These are phyloP conservation scores for Pythium sukuiense DNA, from an alignment of 352 stramenopile species.

Conservation along the genomic window DNA sequence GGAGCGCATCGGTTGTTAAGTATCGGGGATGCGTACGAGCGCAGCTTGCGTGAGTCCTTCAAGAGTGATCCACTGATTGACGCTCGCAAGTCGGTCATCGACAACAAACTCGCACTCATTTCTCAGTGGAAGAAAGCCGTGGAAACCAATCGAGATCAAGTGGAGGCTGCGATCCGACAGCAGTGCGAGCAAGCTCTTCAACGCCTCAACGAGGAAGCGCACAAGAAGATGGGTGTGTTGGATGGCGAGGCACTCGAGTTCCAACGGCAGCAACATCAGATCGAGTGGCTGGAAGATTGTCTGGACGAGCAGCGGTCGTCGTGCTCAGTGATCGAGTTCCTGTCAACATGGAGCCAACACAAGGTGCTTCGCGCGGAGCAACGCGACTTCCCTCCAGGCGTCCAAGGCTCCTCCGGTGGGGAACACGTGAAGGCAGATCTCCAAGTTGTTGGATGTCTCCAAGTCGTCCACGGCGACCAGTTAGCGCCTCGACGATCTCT, in stretches of 20 bases:
- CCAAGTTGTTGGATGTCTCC: slow-evolving; percentile 54
- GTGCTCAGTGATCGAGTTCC: slow-evolving; percentile 54
- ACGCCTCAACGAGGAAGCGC: slow-evolving; percentile 42
- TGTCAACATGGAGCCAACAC: slow-evolving; percentile 67
- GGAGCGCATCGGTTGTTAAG: slow-evolving; percentile 63
- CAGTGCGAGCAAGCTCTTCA: slow-evolving; percentile 51
- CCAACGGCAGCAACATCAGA: slow-evolving; percentile 61
- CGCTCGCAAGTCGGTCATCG: slow-evolving; percentile 63
- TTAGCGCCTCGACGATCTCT: slow-evolving; percentile 17
- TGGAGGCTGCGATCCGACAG: slow-evolving; percentile 48
- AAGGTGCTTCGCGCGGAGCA: slow-evolving; percentile 64
- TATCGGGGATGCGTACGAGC: slow-evolving; percentile 66
- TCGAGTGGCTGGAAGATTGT: slow-evolving; percentile 70
- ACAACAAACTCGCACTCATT: slow-evolving; percentile 52
- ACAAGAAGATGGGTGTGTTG: slow-evolving; percentile 50
- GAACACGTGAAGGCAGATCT: slow-evolving; percentile 68
- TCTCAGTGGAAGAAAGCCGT: slow-evolving; percentile 35
- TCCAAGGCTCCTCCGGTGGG: slow-evolving; percentile 21
- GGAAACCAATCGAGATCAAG: slow-evolving; percentile 42
- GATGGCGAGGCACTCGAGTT: slow-evolving; percentile 63
- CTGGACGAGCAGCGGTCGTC: slow-evolving; percentile 50
- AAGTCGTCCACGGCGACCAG: slow-evolving; percentile 35
- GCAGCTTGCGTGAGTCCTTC: slow-evolving; percentile 60
- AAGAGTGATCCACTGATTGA: slow-evolving; percentile 63
- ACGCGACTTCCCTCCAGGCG: slow-evolving; percentile 54